Conservation (phyloP, 768 basidiomycete genomes). For the Lactarius hatsudake region DNA sequence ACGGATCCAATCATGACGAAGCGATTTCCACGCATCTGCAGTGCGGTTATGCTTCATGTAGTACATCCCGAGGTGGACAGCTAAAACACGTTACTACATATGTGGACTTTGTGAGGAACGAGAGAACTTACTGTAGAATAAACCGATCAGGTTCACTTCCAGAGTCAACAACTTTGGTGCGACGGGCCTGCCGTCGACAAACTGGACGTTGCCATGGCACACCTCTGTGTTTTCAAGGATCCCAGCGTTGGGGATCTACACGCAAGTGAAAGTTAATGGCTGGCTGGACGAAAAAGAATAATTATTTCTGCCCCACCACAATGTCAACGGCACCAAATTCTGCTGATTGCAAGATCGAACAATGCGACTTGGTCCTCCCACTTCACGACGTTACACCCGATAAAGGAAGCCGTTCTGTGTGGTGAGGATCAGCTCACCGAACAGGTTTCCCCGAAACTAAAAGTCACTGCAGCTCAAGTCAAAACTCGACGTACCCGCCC, state of each 20-base stretch:
- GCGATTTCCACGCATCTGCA: constrained; percentile 44
- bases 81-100: constrained; percentile 31
- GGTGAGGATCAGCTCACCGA: not conserved
- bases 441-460: not conserved
- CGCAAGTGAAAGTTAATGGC: not conserved
- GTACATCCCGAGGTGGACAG: constrained; percentile 49
- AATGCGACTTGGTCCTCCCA: constrained; percentile 55
- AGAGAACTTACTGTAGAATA: constrained; percentile 43
- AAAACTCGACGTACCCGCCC: constrained; percentile 43
- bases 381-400: constrained; percentile 48
- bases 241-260: constrained; percentile 48
- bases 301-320: constrained; percentile 39
- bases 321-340: constrained; percentile 51
- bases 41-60: constrained; percentile 43
- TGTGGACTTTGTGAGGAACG: not conserved
- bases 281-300: not conserved
- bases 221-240: constrained; percentile 38
- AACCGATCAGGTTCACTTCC: constrained; percentile 49
- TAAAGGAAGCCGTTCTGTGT: constrained; percentile 36
- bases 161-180: constrained; percentile 46
- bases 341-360: constrained; percentile 48
- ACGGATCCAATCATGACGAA: constrained; percentile 58
- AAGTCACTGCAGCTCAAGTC: not conserved
- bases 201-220: constrained; percentile 16
- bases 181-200: constrained; percentile 40